Conservation (phyloP, 768 basidiomycete species). For the Leucogyrophana mollusca region DNA sequence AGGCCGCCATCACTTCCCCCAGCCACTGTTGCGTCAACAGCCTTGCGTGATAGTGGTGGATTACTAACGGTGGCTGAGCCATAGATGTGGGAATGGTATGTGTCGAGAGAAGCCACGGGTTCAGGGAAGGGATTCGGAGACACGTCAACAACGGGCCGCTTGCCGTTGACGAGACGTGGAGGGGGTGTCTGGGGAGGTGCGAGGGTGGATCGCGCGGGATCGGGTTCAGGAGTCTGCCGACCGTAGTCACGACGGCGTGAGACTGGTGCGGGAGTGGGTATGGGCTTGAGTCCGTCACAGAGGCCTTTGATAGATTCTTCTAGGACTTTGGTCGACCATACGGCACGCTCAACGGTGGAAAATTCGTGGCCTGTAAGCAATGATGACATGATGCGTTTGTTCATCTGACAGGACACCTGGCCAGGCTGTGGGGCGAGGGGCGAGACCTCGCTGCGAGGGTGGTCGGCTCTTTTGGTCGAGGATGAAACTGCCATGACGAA, state of each 20-base stretch:
- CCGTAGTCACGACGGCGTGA: constrained; percentile 23
- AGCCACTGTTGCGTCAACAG: constrained; percentile 7
- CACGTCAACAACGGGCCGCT: constrained; percentile 37
- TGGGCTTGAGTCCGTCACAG: constrained; percentile 59
- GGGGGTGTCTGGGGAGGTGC: constrained; percentile 55
- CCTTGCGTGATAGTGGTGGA: constrained; percentile 28
- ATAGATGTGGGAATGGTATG: constrained; percentile 60
- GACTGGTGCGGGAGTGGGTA: constrained; percentile 13
- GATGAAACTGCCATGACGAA: constrained; percentile 63
- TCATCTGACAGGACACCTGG: constrained; percentile 63
- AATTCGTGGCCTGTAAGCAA: constrained; percentile 80
- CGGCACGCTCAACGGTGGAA: constrained; percentile 59
- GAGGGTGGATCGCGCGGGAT: constrained; percentile 22
- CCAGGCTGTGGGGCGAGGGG: constrained; percentile 54
- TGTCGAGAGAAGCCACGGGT: constrained; percentile 58
- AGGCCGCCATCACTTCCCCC: constrained; percentile 10
- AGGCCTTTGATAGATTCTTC: constrained; percentile 67
- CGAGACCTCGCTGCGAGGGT: constrained; percentile 27
- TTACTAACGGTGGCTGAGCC: constrained; percentile 57
- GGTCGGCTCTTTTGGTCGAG: constrained; percentile 13
- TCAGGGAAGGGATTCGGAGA: constrained; percentile 71
- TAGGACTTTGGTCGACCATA: constrained; percentile 69
- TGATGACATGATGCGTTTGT: constrained; percentile 67
- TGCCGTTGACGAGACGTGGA: constrained; percentile 31
- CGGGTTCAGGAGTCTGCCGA: constrained; percentile 43